Conservation (phyloP, 2,329 filamentous ascomycete species). For the Stagonosporopsis cucurbitacearum region DNA sequence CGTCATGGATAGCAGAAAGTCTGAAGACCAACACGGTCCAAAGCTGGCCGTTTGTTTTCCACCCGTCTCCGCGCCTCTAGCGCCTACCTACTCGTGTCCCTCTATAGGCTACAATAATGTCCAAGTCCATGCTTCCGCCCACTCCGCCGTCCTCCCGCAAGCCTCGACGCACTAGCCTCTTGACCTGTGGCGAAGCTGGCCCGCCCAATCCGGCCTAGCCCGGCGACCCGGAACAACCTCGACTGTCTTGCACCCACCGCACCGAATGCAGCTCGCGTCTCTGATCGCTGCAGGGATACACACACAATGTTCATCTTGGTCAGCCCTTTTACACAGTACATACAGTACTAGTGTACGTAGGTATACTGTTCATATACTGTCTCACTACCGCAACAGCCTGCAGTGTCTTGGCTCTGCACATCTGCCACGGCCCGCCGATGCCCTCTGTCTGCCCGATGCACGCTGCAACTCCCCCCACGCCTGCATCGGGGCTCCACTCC, state of each 20-base stretch:
- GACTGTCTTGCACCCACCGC: background rate
- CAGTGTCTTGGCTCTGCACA: too few relatives aligned
- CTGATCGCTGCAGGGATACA: conserved; percentile 9
- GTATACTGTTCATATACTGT: too few relatives aligned
- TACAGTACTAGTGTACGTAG: too few relatives aligned
- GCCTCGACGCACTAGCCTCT: conserved; percentile 1
- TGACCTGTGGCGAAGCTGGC: conserved; percentile 5
- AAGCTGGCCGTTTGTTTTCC: background rate
- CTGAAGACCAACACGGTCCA: background rate
- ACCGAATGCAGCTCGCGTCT: conserved; percentile 9
- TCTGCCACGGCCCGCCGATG: too few relatives aligned
- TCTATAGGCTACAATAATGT: too few relatives aligned
- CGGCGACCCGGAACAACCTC: background rate
- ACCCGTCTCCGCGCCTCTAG: background rate
- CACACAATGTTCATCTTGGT: background rate
- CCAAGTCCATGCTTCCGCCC: too few relatives aligned
- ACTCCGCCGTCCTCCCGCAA: too few relatives aligned
- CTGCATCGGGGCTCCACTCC: background rate
- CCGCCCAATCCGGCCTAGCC: background rate
- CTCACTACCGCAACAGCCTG: too few relatives aligned
- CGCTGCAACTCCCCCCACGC: background rate
- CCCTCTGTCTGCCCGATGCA: background rate
- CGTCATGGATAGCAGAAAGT: background rate
- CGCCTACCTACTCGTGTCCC: too few relatives aligned
- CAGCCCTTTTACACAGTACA: too few relatives aligned